Evolutionary conservation across 2,329 filamentous ascomycete species (phyloP), one percentile per base, ranked within the genome.

Genomic region (Alternaria infectoria): DNA sequence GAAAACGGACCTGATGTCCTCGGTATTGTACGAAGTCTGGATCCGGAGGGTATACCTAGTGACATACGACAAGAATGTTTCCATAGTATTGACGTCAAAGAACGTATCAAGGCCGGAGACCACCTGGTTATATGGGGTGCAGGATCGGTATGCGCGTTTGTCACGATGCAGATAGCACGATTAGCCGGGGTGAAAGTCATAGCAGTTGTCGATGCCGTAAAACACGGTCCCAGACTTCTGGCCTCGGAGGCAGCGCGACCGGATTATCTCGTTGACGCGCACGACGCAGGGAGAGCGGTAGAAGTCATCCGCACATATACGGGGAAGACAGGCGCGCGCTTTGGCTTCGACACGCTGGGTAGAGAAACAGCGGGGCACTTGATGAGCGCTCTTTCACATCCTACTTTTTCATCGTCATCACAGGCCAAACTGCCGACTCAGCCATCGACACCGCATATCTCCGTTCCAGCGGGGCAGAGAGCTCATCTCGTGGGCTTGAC

Each of bases 51-150:
- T 0, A 80, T 93, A 3, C 86, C 91, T 0, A 67, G 79, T 4
- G 91, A 93, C 71, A 86, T 93, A 7, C 79, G 84, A 3, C 74
- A 83, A 5, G 91, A 93, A 74, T 90, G 88, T 59, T 83, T 91
- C n/a, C 75, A 83, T 0, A 84, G 85, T 0, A 87, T 90, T 6
- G 67, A 74, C 0, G 72, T 80, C 1, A 70, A 76, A 0, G 89
- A 91, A 65, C 81, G 88, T 9, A 86, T 88, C 1, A 81, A 82
- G 45, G 69, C 79, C 0, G 90, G 89, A 0, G 91, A 93, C 63
- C 93, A 90, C 87, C 79, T 93, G 43, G 88, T 87, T 2, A 87
- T 93, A 50, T 93, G 91, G 91, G 91, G 91, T 60, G 91, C 77
- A 8, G 92, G 90, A 2, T 91, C 90, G 1, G 92, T 89, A 0